These are phyloP conservation scores for Trichoderma arundinaceum DNA, from an alignment of 2,329 filamentous ascomycete genomes.

Conservation along the genomic window DNA sequence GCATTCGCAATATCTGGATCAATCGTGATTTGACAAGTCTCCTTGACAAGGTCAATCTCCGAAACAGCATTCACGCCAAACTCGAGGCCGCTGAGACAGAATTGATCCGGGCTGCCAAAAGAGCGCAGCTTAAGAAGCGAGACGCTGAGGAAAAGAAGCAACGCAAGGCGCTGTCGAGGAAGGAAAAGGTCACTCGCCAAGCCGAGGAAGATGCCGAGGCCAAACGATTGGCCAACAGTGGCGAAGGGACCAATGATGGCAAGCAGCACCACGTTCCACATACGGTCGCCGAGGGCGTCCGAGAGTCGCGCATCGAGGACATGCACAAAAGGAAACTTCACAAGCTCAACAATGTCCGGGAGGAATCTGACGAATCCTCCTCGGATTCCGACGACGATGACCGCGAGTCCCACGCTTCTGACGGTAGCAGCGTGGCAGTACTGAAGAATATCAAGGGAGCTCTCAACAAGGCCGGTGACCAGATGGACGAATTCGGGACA, in stretches of 20 bases:
- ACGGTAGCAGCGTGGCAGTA: constrained; percentile 38
- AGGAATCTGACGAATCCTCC: constrained; percentile 15
- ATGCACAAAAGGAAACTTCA: not conserved
- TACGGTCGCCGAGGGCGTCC: constrained; percentile 53
- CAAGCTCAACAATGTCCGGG: constrained; percentile 20
- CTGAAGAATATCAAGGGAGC: constrained; percentile 55
- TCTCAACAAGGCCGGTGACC: constrained; percentile 54
- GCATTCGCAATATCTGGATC: constrained; percentile 94
- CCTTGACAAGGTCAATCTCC: constrained; percentile 79
- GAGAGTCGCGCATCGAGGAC: constrained; percentile 44
- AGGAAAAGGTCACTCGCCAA: constrained; percentile 54
- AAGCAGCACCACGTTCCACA: constrained; percentile 61
- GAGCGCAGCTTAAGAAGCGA: constrained; percentile 72
- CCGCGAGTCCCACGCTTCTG: constrained; percentile 35
- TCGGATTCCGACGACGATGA: constrained; percentile 16
- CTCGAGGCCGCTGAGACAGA: constrained; percentile 86
- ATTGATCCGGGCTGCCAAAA: constrained; percentile 79
- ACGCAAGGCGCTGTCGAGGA: constrained; percentile 60
- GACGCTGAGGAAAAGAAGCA: constrained; percentile 68
- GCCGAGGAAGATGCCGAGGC: constrained; percentile 58
- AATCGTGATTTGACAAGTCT: constrained; percentile 87
- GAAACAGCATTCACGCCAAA: constrained; percentile 71
- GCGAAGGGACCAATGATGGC: constrained; percentile 57
- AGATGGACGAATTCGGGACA: constrained; percentile 60
- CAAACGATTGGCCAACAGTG: constrained; percentile 55